Evolutionary conservation across 2,329 filamentous ascomycete species (phyloP).

Genomic region (Aspergillus transmontanensis): DNA sequence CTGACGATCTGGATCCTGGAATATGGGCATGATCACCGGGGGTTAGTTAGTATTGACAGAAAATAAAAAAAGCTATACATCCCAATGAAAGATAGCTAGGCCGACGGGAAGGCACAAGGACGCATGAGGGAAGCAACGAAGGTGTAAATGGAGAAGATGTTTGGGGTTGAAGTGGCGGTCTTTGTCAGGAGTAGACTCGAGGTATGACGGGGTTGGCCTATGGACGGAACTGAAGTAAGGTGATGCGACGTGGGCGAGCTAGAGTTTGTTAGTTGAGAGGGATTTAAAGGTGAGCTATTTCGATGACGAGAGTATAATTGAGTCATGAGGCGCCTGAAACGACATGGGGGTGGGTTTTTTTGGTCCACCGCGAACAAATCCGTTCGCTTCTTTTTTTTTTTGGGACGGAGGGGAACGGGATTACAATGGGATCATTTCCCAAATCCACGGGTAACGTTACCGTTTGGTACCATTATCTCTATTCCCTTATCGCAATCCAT

Average conservation of each 20-base stretch:
- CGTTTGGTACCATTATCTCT: not conserved
- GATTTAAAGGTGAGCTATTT: not conserved
- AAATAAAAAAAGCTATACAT: constrained; percentile 26
- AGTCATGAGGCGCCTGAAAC: constrained; percentile 2
- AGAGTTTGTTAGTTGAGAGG: not conserved
- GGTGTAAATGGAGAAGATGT: not conserved
- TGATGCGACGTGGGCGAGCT: not conserved
- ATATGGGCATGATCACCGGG: constrained; percentile 37
- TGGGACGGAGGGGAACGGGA: not conserved
- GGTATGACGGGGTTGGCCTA: not conserved
- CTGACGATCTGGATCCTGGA: constrained; percentile 37
- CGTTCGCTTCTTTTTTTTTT: not conserved
- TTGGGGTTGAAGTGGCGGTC: not conserved
- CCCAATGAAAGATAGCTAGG: constrained; percentile 20
- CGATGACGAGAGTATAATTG: not conserved
- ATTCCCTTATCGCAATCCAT: not conserved
- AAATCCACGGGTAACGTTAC: not conserved
- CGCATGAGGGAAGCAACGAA: not conserved
- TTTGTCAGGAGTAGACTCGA: not conserved
- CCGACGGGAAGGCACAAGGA: not conserved
- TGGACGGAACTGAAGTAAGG: not conserved
- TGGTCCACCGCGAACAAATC: not conserved
- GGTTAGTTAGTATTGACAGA: constrained; percentile 17
- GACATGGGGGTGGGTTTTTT: not conserved
- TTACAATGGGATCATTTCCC: not conserved